phyloP scores from a whole-genome alignment of 305 asterid genomes.

The Fraxinus floribunda region DNA sequence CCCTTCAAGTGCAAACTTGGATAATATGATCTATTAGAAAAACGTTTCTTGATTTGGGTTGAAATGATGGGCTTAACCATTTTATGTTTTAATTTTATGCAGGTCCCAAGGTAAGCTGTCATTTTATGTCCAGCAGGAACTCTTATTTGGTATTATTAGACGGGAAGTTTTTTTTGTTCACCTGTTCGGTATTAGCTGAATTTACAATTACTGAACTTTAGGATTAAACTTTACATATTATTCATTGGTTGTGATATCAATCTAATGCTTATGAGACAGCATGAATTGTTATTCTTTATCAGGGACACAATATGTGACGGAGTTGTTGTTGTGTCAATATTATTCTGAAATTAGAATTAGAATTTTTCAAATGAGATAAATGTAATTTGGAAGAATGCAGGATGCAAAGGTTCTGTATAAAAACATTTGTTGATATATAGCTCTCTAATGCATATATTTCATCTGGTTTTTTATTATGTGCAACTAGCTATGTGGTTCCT shows the following conservation, averaged over 20 bases:
- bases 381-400: background rate
- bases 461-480: conserved; percentile 4
- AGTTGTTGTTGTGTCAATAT: background rate
- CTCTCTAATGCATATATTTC: background rate
- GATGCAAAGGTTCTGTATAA: conserved; percentile 13
- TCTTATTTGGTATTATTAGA: conserved; percentile 32
- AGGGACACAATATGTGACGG: background rate
- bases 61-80: conserved; percentile 21
- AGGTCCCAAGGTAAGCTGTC: conserved; percentile 80
- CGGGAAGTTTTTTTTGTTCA: conserved; percentile 29
- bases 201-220: conserved; percentile 2
- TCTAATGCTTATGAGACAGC: background rate
- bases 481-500: background rate
- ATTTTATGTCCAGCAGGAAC: conserved; percentile 34
- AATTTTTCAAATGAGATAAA: conserved; percentile 9
- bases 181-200: conserved; percentile 8
- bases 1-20: conserved; percentile 3
- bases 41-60: conserved; percentile 14
- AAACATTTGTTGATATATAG: conserved; percentile 12
- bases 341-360: conserved; percentile 16
- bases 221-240: background rate
- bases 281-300: background rate
- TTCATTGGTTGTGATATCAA: background rate
- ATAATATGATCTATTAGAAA: conserved; percentile 18
- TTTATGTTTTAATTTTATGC: conserved; percentile 40